Conservation (phyloP, 768 basidiomycete species). For the Neoboletus magnificus region DNA sequence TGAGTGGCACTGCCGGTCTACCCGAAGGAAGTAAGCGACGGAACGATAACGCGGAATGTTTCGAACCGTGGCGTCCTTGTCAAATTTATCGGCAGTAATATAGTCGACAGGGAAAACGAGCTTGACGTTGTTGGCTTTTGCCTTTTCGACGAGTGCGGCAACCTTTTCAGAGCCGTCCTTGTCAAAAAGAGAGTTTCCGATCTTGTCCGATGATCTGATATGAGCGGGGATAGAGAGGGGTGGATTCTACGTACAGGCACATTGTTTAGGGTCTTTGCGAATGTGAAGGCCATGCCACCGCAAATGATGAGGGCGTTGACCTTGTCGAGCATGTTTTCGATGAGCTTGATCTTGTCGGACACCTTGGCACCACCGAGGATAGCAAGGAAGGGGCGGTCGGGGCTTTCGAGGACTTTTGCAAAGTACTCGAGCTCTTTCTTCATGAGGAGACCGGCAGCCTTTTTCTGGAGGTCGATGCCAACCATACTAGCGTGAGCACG, state of each 20-base stretch:
- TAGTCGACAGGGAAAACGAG: constrained; percentile 95
- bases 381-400: constrained; percentile 94
- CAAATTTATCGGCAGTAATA: constrained; percentile 92
- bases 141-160: constrained; percentile 79
- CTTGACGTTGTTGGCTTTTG: constrained; percentile 87
- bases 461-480: constrained; percentile 86
- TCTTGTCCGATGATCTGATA: constrained; percentile 39
- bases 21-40: constrained; percentile 5
- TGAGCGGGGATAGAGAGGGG: not conserved
- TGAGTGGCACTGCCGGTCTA: constrained; percentile 79
- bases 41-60: not conserved
- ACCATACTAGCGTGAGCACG: constrained; percentile 99
- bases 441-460: constrained; percentile 94
- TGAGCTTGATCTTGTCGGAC: constrained; percentile 97
- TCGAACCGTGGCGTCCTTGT: constrained; percentile 80
- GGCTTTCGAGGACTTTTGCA: constrained; percentile 93
- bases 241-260: constrained; percentile 50
- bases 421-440: constrained; percentile 99
- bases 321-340: constrained; percentile 99
- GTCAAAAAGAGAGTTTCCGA: constrained; percentile 95
- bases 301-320: constrained; percentile 95
- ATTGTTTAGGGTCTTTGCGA: constrained; percentile 89
- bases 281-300: constrained; percentile 99
- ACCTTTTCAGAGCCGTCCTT: constrained; percentile 86
- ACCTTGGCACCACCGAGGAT: constrained; percentile 99